Evolutionary conservation across 2,329 filamentous ascomycete genomes (phyloP), one percentile per base, ranked within the genome.

Genomic region (Aspergillus aculeatus): DNA sequence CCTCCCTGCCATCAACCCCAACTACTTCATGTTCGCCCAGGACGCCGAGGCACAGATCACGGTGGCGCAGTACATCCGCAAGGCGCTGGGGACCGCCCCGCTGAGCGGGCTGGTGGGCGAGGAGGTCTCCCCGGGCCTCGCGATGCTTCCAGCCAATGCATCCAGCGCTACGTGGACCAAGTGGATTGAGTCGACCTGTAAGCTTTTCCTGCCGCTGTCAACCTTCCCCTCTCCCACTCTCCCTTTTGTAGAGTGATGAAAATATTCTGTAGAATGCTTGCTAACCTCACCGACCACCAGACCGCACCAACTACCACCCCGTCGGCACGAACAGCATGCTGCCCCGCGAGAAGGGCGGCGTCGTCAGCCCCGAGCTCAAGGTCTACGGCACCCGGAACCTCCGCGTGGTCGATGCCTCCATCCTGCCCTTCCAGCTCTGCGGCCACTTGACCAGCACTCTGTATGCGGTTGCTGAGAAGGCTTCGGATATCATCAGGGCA

Each of bases 351-450:
- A 55, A 52, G 9, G 59, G 59, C 9, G 56, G 52, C 2, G 56
- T 61, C 14, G 56, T 61, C 10, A n/a, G 29, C 21, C 9, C 51
- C 3, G 44, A 55, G 23, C 41, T 59, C 2, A 35, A 16, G 10
- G 59, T 61, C 5, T 61, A 59, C 14, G 59, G 56, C 4, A 61
- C 59, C 10, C 51, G 32, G 48, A 61, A 62, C 48, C 64, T 75
- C 5, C 65, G 72, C 3, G 72, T 76, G 1, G 61, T 73, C 4
- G 73, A 75, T 61, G 73, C 73, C 26, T 75, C 71, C 51, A 62
- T 73, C 26, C 56, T 71, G 21, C 71, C 72, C 1, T 68, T 71
- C 48, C 68, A 73, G 52, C 41, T 73, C 12, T 69, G 66, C 59
- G 71, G 71, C 2, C 71, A 75, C 53, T 58, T 73, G 55, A 62